These are phyloP conservation scores for Stagonosporopsis vannaccii DNA, from an alignment of 2,329 filamentous ascomycete species.

Conservation along the genomic window DNA sequence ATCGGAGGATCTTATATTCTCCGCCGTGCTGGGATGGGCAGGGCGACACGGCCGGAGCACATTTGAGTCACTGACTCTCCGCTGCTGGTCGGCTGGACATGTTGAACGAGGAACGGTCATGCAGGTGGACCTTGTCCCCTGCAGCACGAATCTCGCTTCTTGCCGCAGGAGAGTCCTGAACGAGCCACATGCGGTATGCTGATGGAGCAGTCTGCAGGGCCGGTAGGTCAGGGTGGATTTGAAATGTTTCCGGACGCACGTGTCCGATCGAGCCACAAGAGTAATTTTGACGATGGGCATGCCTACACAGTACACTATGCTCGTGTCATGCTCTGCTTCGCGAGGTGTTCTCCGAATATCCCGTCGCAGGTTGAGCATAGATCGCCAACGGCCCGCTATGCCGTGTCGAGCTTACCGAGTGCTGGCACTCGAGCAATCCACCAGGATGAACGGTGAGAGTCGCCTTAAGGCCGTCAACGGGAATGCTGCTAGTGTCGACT, in stretches of 20 bases:
- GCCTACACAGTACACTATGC: not conserved
- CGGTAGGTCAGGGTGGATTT: conserved; percentile 3
- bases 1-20: conserved; percentile 14
- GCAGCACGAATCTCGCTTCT: conserved; percentile 31
- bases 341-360: not conserved
- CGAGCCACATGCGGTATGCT: conserved; percentile 9
- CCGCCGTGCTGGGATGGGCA: conserved; percentile 17
- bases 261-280: not conserved
- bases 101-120: conserved; percentile 34
- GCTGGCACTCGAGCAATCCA: not conserved
- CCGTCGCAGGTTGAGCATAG: conserved; percentile 10
- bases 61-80: conserved; percentile 9
- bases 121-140: conserved; percentile 30
- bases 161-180: conserved; percentile 23
- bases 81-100: conserved; percentile 11
- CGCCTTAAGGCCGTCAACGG: conserved; percentile 10
- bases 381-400: conserved; percentile 17
- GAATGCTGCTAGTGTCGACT: conserved; percentile 4
- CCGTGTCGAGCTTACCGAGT: conserved; percentile 13
- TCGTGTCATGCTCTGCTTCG: conserved; percentile 2
- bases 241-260: not conserved
- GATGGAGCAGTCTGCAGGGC: conserved; percentile 10
- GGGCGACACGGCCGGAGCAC: conserved; percentile 30
- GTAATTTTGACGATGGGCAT: not conserved
- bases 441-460: conserved; percentile 16